These are phyloP conservation scores for Ceratobasidium sp. DNA, from an alignment of 1,284 basidiomycete species.

Conservation along the genomic window DNA sequence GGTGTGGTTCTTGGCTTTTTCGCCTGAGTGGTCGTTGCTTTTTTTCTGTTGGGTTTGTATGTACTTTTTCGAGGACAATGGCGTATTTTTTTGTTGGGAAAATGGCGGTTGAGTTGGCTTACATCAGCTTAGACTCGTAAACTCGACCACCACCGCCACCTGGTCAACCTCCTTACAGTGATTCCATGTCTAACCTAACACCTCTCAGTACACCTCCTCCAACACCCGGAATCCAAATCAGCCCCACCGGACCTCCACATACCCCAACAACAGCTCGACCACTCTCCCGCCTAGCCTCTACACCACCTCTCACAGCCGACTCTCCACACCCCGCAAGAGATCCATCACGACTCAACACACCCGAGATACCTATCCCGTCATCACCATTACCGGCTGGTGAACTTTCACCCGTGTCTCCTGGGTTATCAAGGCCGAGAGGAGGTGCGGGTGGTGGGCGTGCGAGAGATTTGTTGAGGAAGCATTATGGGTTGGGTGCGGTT, in stretches of 20 bases:
- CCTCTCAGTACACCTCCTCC: constrained; percentile 35
- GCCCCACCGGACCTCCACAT: neutral
- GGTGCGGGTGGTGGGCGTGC: constrained; percentile 62
- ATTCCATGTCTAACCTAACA: constrained; percentile 13
- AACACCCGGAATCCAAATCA: constrained; percentile 11
- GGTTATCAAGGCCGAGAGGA: constrained; percentile 8
- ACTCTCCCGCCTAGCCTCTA: constrained; percentile 33
- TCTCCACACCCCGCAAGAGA: neutral
- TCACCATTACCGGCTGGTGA: constrained; percentile 34
- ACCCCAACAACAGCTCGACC: constrained; percentile 34
- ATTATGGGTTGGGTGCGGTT: constrained; percentile 83
- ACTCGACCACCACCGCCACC: constrained; percentile 33
- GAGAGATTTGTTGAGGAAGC: constrained; percentile 81
- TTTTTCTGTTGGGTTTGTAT: neutral
- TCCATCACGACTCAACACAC: constrained; percentile 16
- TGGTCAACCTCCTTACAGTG: neutral
- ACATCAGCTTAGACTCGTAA: constrained; percentile 1
- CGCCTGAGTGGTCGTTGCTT: neutral
- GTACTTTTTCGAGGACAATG: neutral
- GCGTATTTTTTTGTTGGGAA: neutral
- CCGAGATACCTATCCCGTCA: neutral
- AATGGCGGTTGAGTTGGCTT: neutral
- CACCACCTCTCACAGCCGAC: constrained; percentile 40
- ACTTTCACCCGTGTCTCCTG: constrained; percentile 25
- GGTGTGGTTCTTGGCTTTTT: neutral